Conservation (phyloP, 108 stramenopile genomes). For the Mediolabrus comicus region DNA sequence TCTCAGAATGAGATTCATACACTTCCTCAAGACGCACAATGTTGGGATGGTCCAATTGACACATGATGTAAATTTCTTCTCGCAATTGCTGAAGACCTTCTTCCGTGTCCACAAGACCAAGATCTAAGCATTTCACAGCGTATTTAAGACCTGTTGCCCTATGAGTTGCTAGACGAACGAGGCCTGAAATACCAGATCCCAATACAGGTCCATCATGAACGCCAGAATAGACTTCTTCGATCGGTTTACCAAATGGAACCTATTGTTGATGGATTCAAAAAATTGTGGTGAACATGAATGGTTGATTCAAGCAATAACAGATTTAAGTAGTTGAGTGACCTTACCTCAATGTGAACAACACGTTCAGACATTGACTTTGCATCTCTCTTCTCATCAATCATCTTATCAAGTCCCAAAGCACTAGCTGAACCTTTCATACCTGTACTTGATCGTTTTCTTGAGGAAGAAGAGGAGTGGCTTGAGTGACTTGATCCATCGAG, state of each 20-base stretch:
- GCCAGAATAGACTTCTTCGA: conserved; percentile 84
- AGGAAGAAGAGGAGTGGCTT: conserved; percentile 8
- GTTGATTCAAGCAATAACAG: background rate
- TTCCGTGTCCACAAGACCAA: conserved; percentile 61
- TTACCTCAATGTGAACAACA: conserved; percentile 49
- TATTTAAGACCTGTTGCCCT: conserved; percentile 73
- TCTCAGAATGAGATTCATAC: conserved; percentile 82
- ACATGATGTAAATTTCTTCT: conserved; percentile 87
- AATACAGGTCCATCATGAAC: conserved; percentile 78
- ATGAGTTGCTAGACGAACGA: conserved; percentile 78
- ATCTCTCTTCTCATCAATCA: conserved; percentile 54
- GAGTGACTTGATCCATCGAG: conserved; percentile 37
- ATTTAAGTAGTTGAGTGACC: background rate
- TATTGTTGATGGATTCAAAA: background rate
- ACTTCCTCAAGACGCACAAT: conserved; percentile 95
- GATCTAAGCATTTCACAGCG: conserved; percentile 80
- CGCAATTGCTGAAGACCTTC: conserved; percentile 64
- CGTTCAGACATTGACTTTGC: conserved; percentile 48
- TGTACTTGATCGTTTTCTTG: background rate
- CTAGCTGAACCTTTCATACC: conserved; percentile 27
- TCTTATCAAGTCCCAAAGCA: conserved; percentile 45
- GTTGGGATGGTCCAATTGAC: conserved; percentile 92
- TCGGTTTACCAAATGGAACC: conserved; percentile 71
- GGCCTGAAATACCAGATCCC: conserved; percentile 77
- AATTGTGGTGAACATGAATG: background rate